Conservation (phyloP, 345 rosid genomes). For the Lagerstroemia speciosa region DNA sequence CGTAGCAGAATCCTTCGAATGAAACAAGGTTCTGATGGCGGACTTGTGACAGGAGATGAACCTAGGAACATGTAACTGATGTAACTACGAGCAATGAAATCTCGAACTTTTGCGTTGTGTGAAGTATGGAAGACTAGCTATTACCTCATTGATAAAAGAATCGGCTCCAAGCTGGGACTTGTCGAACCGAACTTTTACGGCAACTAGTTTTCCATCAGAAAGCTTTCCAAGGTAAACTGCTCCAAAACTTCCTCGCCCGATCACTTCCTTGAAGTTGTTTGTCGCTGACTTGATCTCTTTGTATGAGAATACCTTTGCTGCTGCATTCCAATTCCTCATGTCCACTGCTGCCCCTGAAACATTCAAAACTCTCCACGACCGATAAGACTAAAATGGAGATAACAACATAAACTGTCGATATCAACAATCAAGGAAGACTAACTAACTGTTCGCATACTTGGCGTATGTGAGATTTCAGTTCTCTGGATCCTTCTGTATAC, state of each 20-base stretch:
- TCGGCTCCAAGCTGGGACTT: constrained; percentile 84
- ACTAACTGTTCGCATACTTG: constrained; percentile 33
- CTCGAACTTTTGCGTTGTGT: background rate
- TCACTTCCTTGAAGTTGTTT: constrained; percentile 63
- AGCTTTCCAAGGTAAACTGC: constrained; percentile 82
- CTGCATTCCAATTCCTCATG: constrained; percentile 77
- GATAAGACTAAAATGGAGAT: background rate
- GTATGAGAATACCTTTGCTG: constrained; percentile 68
- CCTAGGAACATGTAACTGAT: constrained; percentile 27
- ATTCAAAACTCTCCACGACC: background rate
- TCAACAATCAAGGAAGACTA: background rate
- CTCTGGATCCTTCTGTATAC: constrained; percentile 34
- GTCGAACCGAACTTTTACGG: constrained; percentile 84
- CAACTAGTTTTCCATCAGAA: constrained; percentile 63
- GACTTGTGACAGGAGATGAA: constrained; percentile 63
- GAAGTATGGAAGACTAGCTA: background rate
- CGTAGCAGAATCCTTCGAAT: constrained; percentile 78
- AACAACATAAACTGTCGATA: background rate
- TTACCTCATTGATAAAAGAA: constrained; percentile 86
- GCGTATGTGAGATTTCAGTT: constrained; percentile 25
- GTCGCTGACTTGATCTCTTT: constrained; percentile 80
- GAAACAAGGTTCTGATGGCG: constrained; percentile 82
- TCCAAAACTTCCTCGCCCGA: constrained; percentile 90
- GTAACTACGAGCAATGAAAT: background rate
- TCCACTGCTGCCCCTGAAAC: constrained; percentile 37